Evolutionary conservation across 352 stramenopile species (phyloP).

Genomic region (Thraustochytrium striatum): DNA sequence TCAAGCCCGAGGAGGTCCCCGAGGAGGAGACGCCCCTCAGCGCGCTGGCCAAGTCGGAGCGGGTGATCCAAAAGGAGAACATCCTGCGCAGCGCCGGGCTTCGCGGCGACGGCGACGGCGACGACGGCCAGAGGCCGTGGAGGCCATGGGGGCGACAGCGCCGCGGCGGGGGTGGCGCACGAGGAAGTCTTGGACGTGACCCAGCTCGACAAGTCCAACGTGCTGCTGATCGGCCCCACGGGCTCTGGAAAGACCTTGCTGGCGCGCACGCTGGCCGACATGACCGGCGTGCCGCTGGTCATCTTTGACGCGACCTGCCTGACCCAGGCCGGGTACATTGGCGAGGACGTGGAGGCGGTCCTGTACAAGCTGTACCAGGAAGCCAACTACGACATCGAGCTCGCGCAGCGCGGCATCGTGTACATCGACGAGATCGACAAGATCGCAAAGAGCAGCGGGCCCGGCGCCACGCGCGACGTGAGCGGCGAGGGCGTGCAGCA

Average conservation of each 20-base stretch:
- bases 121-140: background rate
- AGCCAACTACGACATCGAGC: conserved; percentile 89
- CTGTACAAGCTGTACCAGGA: conserved; percentile 95
- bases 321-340: conserved; percentile 95
- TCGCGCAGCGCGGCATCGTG: conserved; percentile 90
- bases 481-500: conserved; percentile 97
- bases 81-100: too few relatives aligned
- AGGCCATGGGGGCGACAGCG: background rate
- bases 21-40: background rate
- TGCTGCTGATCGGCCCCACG: conserved; percentile 88
- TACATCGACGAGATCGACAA: conserved; percentile 99
- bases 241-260: conserved; percentile 93
- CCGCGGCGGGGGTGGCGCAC: background rate
- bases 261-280: conserved; percentile 88
- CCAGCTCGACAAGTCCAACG: conserved; percentile 97
- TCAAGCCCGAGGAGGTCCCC: background rate
- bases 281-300: conserved; percentile 94
- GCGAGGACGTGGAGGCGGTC: conserved; percentile 96
- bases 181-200: background rate
- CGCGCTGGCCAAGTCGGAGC: background rate
- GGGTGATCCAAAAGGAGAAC: too few relatives aligned
- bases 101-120: conserved; percentile 1
- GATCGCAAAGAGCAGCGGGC: conserved; percentile 81
- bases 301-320: conserved; percentile 95
- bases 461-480: conserved; percentile 91